A percentile compares a stretch with the other conserved stretches of the same genome.
These are phyloP conservation scores for Triticum timopheevii DNA, from an alignment of 176 grass and related monocot species.

Conservation along the genomic window DNA sequence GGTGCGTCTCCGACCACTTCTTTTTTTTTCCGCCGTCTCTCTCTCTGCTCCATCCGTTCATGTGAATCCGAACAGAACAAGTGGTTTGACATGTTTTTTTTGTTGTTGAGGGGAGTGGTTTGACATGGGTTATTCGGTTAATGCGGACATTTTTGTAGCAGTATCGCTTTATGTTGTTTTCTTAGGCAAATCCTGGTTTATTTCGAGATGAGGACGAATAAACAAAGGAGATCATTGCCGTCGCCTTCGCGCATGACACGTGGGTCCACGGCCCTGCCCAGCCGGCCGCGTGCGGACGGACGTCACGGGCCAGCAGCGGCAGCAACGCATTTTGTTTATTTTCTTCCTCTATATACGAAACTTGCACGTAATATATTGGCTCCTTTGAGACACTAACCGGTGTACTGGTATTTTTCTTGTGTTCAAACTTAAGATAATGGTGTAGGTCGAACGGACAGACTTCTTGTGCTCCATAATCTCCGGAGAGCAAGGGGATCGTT, in stretches of 20 bases:
- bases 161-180: background rate
- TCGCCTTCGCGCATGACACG: background rate
- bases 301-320: background rate
- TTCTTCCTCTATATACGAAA: too few relatives aligned
- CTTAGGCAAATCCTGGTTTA: too few relatives aligned
- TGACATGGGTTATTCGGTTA: background rate
- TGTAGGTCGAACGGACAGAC: too few relatives aligned
- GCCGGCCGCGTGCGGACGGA: background rate
- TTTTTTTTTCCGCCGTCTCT: background rate
- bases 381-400: too few relatives aligned
- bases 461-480: background rate
- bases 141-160: background rate
- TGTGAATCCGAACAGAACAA: background rate
- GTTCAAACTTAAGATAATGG: too few relatives aligned
- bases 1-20: background rate
- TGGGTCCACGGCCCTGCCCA: background rate
- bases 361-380: too few relatives aligned
- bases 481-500: background rate
- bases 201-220: background rate
- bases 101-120: too few relatives aligned
- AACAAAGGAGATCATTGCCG: background rate
- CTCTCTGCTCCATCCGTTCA: background rate
- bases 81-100: background rate
- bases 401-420: too few relatives aligned
- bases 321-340: too few relatives aligned